Base-by-base conservation (phyloP, 306 rosid species). In the Geum urbanum region DNA sequence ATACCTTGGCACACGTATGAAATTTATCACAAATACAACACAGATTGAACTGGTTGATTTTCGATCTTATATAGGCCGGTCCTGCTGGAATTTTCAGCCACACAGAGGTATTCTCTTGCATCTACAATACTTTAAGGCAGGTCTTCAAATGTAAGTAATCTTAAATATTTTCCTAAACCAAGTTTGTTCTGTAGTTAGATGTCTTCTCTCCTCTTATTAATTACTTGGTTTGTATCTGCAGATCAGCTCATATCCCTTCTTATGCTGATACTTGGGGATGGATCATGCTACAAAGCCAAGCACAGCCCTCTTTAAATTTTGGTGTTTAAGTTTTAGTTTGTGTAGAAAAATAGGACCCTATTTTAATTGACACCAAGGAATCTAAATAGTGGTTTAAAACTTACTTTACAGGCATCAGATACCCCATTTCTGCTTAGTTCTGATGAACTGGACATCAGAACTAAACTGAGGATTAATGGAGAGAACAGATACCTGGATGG, bases 61-160 rank as follows among this genome's bases (percentile, higher is more conserved):
- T 48, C 1, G 22, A n/a, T 22, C 44, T 4, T 61, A 35, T 27
- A 18, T 59, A 92, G 98, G 98, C 98, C 8, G 96, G 98, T 3
- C 98, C 98, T 57, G 98, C 98, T 79, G 98, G 98, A 72, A 92
- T 92, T 76, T 92, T 92, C 76, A 92, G 96, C 72, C 98, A 92
- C 76, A 86, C 91, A 7, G 96, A 92, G 79, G 97, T 92, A 24
- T 90, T 92, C 81, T 88, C 98, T n/a, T 88, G 91, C 77, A 92
- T 92, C 78, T 90, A 84, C 86, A 90, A 92, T 77, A 92, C 98
- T 68, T 64, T 92, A 74, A 90, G 82, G 71, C 91, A 92, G 75
- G 98, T 90, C 73, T 92, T 92, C 83, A 90, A 88, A 82, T 90
- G 98, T 92, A 73, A 85, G 96, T 77, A 51, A 39, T 43, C 13